These are phyloP conservation scores for Vigna mungo DNA, from an alignment of 306 rosid genomes.

Conservation along the genomic window DNA sequence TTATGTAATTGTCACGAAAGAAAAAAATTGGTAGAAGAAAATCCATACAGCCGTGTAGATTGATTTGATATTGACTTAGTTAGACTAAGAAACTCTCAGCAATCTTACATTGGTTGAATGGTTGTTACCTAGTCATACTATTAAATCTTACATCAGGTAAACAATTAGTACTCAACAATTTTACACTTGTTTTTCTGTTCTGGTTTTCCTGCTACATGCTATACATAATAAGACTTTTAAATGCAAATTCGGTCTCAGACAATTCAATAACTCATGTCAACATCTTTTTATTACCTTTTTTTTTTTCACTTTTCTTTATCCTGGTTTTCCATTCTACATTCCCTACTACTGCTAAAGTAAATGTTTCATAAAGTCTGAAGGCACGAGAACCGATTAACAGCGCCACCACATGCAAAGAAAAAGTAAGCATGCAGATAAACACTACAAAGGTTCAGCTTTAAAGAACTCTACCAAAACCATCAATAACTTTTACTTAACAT, in stretches of 20 bases:
- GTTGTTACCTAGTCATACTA: background rate
- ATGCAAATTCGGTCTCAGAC: background rate
- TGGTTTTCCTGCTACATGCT: background rate
- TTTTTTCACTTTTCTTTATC: background rate
- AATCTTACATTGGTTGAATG: background rate
- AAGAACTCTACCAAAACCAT: constrained; percentile 49
- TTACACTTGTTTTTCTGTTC: background rate
- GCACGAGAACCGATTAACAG: constrained; percentile 32
- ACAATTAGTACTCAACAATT: background rate
- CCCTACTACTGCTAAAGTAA: constrained; percentile 8
- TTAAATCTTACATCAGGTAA: background rate
- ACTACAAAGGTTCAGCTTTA: constrained; percentile 35
- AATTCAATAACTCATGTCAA: background rate
- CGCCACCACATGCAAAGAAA: constrained; percentile 39
- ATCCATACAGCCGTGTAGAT: background rate
- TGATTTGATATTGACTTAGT: background rate
- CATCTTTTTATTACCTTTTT: background rate
- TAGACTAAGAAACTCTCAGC: background rate
- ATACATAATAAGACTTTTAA: background rate
- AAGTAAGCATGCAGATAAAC: constrained; percentile 33
- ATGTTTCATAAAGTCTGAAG: constrained; percentile 23
- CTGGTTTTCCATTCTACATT: constrained; percentile 4
- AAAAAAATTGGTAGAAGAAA: background rate
- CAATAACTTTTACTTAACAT: constrained; percentile 36
- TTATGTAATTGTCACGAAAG: background rate